Evolutionary conservation across 2,329 filamentous ascomycete species (phyloP), one percentile per base, ranked within the genome.

Genomic region (Colletotrichum echinochloae): DNA sequence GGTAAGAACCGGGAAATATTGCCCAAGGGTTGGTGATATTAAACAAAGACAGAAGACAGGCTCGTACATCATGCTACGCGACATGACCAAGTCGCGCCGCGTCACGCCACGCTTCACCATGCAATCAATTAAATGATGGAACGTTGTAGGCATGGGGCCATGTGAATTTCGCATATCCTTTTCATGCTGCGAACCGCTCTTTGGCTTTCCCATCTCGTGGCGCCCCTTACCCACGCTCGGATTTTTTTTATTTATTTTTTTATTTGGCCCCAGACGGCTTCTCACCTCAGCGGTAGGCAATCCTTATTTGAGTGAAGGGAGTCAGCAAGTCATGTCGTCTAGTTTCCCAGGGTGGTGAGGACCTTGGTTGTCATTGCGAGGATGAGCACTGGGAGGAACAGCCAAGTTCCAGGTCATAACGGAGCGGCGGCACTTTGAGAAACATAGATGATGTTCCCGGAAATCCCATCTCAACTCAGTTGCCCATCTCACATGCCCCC

Each of bases 51-150:
- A 33, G 14, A n/a, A 56, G 51, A n/a, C n/a, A 30, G 57, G 35
- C 44, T 46, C 26, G 26, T 20, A 30, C 12, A 49, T n/a, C 16
- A 28, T 60, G 51, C 48, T 30, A 62, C 41, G 51, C 51, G 65
- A 54, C 44, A 11, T 8, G 14, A 60, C 30, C 20, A 18, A 20
- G 57, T 52, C 51, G 60, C 39, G 49, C 57, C 49, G 23, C 48
- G 48, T 35, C 64, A 39, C 41, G 51, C 41, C 51, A 44, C 35
- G 51, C 39, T 37, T 18, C 14, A 33, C 49, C 51, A 51, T 65
- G 66, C 66, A 65, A 65, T 65, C 41, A 65, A 59, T 65, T 46
- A 59, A 65, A 54, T 23, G 46, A 51, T 52, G 41, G 51, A 64
- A 49, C n/a, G n/a, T n/a, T n/a, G n/a, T n/a, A n/a, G n/a, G 16